Evolutionary conservation across 2,329 filamentous ascomycete genomes (phyloP), one percentile per base, ranked within the genome.

Genomic region (Aspergillus sp.): DNA sequence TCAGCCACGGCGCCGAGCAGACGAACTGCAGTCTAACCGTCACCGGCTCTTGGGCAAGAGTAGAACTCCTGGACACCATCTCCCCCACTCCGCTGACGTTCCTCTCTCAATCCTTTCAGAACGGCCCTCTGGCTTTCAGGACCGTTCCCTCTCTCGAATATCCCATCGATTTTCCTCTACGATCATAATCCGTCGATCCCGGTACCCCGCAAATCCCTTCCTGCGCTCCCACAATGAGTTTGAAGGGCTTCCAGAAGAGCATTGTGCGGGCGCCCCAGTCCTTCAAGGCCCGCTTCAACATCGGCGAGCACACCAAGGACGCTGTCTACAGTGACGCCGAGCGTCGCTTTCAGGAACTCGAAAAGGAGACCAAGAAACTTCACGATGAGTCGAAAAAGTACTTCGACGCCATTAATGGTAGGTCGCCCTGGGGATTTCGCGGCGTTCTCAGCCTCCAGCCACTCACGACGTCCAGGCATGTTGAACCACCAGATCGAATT

Each of bases 311-410:
- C 71, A 95, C 91, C 63, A 96, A 97, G 71, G 94, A 99, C 78
- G 81, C 90, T 45, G 88, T 99, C 67, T 99, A 97, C 73, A 86
- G 89, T 58, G 94, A 99, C 74, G 90, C 94, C 58, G 94, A 99
- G 72, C 86, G 92, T 57, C 87, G 94, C 45, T 99, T 97, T 71
- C 81, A 91, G 60, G 94, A 99, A 77, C 83, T 99, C 59, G 94
- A 99, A 76, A 88, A 80, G 60, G 92, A 99, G 78, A 97, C 94
- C 32, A 97, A 97, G 81, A 93, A 89, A 74, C 86, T 97, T 25
- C 93, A 97, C 76, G 91, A 96, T 78, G 93, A 97, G 75, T 96
- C 91, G 52, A 89, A 92, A 73, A 97, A 96, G 77, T 99, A 99
- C 75, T 97, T 96, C 66, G 87, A 96, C 49, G 90, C 94, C 70